These are phyloP conservation scores for Diaporthe sp. DNA, from an alignment of 2,329 filamentous ascomycete species.

Conservation along the genomic window DNA sequence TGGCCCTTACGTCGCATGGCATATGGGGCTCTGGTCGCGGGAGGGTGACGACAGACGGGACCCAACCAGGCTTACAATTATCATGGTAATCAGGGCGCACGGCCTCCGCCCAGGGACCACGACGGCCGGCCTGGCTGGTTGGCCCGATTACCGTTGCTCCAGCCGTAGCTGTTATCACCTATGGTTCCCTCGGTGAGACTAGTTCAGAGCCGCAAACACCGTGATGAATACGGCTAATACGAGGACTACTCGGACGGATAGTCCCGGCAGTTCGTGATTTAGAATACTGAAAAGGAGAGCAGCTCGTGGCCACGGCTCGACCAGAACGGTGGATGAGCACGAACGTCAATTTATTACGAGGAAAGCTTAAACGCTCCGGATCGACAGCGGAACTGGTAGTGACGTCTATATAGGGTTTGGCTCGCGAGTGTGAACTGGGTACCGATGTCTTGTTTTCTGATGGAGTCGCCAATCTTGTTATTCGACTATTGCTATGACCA, in stretches of 20 bases:
- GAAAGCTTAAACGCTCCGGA: slow-evolving; percentile 19
- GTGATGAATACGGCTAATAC: not conserved
- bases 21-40: not conserved
- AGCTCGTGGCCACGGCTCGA: not conserved
- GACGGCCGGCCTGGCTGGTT: not conserved
- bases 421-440: not conserved
- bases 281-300: not conserved
- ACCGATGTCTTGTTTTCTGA: slow-evolving; percentile 4
- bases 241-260: not conserved
- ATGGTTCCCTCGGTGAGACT: not conserved
- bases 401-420: slow-evolving; percentile 14
- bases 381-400: not conserved
- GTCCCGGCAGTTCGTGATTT: not conserved
- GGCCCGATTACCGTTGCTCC: not conserved
- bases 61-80: slow-evolving; percentile 8
- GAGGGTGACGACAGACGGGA: slow-evolving; percentile 1
- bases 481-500: not conserved
- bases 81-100: slow-evolving; percentile 9
- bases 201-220: not conserved
- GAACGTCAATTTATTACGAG: slow-evolving; percentile 5
- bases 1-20: slow-evolving; percentile 1
- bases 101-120: slow-evolving; percentile 1
- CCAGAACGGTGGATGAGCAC: not conserved
- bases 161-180: not conserved
- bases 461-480: not conserved